Conservation (phyloP, 306 rosid genomes). For the Quercus variabilis region DNA sequence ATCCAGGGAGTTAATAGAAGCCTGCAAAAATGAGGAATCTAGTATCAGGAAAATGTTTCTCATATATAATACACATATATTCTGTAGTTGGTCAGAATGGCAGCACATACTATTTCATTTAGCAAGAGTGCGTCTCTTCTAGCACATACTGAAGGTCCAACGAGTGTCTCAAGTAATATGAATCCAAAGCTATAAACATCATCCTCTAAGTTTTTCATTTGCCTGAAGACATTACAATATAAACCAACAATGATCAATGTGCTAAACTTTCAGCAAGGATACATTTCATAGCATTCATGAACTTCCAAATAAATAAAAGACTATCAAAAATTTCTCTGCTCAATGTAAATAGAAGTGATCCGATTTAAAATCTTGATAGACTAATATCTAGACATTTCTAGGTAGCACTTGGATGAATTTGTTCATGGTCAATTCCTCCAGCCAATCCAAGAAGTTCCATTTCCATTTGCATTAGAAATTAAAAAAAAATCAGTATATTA, state of each 20-base stretch:
- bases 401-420: too few species aligned
- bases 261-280: background rate
- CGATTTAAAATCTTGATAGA: too few species aligned
- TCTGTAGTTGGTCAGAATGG: conserved; percentile 3
- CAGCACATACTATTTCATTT: conserved; percentile 60
- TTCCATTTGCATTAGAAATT: background rate
- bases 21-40: conserved; percentile 42
- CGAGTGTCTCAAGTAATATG: conserved; percentile 72
- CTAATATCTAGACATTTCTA: too few species aligned
- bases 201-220: conserved; percentile 72
- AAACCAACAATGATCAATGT: background rate
- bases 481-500: background rate
- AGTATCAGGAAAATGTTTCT: background rate
- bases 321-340: background rate
- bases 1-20: conserved; percentile 46
- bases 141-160: conserved; percentile 57
- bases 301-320: too few species aligned
- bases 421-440: too few species aligned
- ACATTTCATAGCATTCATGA: too few species aligned
- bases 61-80: background rate
- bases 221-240: conserved; percentile 54
- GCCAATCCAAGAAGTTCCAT: too few species aligned
- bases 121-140: conserved; percentile 51
- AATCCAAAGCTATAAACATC: conserved; percentile 90
- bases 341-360: background rate